Percentiles rank a stretch among this genome's conserved stretches.
Conservation (phyloP, 805 yeast species). For the Wickerhamiella bombiphila region DNA sequence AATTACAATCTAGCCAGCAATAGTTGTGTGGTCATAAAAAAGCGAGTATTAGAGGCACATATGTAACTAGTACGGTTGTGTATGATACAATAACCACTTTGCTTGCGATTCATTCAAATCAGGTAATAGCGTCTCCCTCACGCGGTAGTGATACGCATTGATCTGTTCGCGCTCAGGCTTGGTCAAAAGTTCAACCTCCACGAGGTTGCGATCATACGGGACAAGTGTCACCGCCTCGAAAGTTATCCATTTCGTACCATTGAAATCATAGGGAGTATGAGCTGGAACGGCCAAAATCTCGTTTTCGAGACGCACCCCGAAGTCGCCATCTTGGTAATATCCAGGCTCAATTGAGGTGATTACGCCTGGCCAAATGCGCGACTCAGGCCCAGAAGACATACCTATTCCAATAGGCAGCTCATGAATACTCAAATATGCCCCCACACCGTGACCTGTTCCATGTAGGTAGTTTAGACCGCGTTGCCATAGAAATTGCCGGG, state of each 20-base stretch:
- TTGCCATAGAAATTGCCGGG: constrained; percentile 72
- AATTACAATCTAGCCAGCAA: too few species aligned
- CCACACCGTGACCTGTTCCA: constrained; percentile 97
- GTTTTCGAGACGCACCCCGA: constrained; percentile 83
- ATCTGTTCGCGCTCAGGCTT: constrained; percentile 53
- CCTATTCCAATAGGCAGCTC: constrained; percentile 85
- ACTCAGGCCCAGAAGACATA: constrained; percentile 29
- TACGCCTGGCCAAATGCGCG: constrained; percentile 50
- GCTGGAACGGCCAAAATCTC: constrained; percentile 42
- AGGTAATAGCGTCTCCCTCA: constrained; percentile 39
- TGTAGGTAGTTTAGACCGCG: constrained; percentile 79
- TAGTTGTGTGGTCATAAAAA: too few species aligned
- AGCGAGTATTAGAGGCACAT: too few species aligned
- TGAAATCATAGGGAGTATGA: constrained; percentile 27
- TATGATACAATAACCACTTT: constrained; percentile 39
- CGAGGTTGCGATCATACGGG: constrained; percentile 74
- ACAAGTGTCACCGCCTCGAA: constrained; percentile 70
- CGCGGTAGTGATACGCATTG: constrained; percentile 45
- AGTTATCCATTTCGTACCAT: constrained; percentile 42
- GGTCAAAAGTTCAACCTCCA: constrained; percentile 43
- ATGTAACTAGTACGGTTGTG: too few species aligned
- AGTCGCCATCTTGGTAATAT: constrained; percentile 75
- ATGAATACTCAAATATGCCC: constrained; percentile 78
- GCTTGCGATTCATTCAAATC: constrained; percentile 42
- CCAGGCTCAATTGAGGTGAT: constrained; percentile 92